Evolutionary conservation across 495 filamentous ascomycete species (phyloP), one percentile per base, ranked within the genome.

Genomic region (Tuber brumale): DNA sequence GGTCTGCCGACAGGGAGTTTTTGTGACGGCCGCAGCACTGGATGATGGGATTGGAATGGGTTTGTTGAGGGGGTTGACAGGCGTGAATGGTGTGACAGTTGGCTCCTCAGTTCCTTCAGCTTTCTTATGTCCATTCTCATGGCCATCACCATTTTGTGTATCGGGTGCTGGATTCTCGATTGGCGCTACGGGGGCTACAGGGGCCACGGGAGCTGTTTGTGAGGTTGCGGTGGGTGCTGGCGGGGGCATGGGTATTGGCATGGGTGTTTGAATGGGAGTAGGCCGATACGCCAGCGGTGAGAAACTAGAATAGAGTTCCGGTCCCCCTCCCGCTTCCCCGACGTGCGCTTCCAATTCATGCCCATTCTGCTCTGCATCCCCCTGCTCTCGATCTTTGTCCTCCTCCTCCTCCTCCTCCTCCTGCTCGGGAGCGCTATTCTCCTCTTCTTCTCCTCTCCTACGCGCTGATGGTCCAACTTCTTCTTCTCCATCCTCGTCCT

Each of bases 1-100:
- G 5, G 76, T 78, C 35, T 78, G 76, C 6, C 76, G 70, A 35
- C 76, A 78, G 18, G 51, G 51, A 31, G 51, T 61, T 31, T 61
- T 61, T 31, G 51, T 61, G 51, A 61, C n/a, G 10, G 51, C 51
- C 51, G 51, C 51, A 6, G 51, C 51, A n/a, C 51, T 61, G n/a
- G 51, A 61, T 61, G 51, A 61, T 31, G 51, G 51, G 51, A 61
- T 61, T 31, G 51, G 51, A 31, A 61, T 31, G n/a, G 51, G 51
- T 31, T 61, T 61, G 51, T 61, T 61, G n/a, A 61, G 51, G 51
- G 51, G 51, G n/a, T 61, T 61, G 51, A 61, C 51, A 16, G 51
- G 51, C 4, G 51, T 61, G 3, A 61, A 61, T 31, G 51, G 51
- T 31, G 51, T 61, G 51, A 61, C 51, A 16, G 51, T 31, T 61